A percentile compares a stretch with the other conserved stretches of the same genome.
phyloP scores from a whole-genome alignment of 805 yeast genomes.

The Candida loeiensis region DNA sequence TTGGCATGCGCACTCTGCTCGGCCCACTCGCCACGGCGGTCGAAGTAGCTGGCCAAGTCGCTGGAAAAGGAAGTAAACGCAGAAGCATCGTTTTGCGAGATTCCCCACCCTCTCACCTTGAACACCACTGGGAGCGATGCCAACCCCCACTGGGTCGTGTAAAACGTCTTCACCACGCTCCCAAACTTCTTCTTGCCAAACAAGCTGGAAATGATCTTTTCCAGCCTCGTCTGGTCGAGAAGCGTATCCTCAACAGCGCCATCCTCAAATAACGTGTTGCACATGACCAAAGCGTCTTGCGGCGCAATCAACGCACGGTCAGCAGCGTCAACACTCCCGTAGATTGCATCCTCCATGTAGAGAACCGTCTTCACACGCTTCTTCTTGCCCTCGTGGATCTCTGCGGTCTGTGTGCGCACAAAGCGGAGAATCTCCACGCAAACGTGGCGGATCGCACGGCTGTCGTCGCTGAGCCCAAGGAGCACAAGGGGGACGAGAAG shows the following conservation, averaged over 20 bases:
- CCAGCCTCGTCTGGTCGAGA: conserved; percentile 26
- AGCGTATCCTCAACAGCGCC: conserved; percentile 25
- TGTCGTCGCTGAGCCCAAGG: conserved; percentile 50
- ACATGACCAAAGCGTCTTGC: conserved; percentile 51
- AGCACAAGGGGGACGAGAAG: conserved; percentile 57
- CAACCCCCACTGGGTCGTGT: conserved; percentile 63
- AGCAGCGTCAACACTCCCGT: conserved; percentile 46
- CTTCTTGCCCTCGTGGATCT: conserved; percentile 27
- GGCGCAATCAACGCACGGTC: conserved; percentile 59
- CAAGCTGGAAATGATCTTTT: conserved; percentile 22
- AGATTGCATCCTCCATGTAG: conserved; percentile 53
- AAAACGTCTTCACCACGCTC: conserved; percentile 54
- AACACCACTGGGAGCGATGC: conserved; percentile 34
- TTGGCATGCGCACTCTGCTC: conserved; percentile 45
- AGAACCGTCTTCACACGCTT: conserved; percentile 35
- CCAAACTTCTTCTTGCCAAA: conserved; percentile 56
- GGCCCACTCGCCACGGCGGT: conserved; percentile 44
- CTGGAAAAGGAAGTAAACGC: conserved; percentile 27
- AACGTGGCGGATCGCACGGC: conserved; percentile 46
- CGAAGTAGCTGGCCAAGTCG: conserved; percentile 27
- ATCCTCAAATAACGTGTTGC: conserved; percentile 25
- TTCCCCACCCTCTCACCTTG: conserved; percentile 44
- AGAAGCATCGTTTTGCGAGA: conserved; percentile 20
- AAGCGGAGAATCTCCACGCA: conserved; percentile 19
- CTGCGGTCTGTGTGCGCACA: conserved; percentile 31